Base-by-base conservation (phyloP, 2,329 filamentous ascomycete genomes). In the Penicillium sp. region DNA sequence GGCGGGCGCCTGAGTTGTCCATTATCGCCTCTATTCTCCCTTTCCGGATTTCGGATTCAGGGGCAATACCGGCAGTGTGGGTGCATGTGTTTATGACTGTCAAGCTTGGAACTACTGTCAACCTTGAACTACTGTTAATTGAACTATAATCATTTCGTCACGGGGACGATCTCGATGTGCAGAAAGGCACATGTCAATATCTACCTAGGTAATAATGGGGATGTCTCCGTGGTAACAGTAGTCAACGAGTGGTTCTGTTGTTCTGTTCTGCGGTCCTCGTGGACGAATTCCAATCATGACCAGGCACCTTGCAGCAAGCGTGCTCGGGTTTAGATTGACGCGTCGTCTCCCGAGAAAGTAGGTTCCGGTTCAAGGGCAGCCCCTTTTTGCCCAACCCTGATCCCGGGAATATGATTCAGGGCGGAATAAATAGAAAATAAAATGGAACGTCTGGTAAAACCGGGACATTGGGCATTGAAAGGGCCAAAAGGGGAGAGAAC, bases 241-340 rank as follows among this genome's bases (percentile, higher is more conserved):
- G 27, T 18, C 15, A 18, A 18, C 15, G 15, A 18, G 15, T 2
- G 15, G 15, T 18, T 18, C 15, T 18, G 15, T 18, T 1, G 15
- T 18, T 18, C 15, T 18, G 15, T 18, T 18, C 15, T 18, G 24
- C 25, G 50, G 47, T 55, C 52, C 56, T 54, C 55, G 49, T 59
- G 54, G 51, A 45, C 46, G 31, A 47, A 57, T 61, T 61, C 46
- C 57, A 61, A 60, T 60, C 55, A 57, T 50, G 53, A 58, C 58
- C 43, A 53, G 49, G 20, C 47, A 44, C 58, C 58, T 61, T 61
- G 58, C 58, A 57, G 57, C 46, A 41, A 49, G 31, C 32, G 44
- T 47, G 23, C 18, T 50, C 46, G 33, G 46, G 46, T n/a, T 45
- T 44, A 47, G 51, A 52, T 50, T 55, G 48, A 41, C 47, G 47